A percentile compares a stretch with the other conserved stretches of the same genome.
phyloP scores from a whole-genome alignment of 2,329 filamentous ascomycete species.

The Penicillium sp. region DNA sequence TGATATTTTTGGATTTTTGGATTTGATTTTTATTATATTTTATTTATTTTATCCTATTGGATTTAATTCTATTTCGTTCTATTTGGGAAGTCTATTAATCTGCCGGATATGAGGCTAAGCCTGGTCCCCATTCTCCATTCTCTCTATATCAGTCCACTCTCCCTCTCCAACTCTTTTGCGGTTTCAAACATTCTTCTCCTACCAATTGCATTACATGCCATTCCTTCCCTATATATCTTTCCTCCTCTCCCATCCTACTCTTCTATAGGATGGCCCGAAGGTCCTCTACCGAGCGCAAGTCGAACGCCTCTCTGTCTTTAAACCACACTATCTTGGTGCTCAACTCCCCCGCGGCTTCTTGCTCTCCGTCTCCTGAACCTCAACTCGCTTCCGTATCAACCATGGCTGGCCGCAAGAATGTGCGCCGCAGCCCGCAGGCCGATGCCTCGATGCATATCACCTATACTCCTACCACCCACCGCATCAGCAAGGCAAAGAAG shows the following conservation, averaged over 20 bases:
- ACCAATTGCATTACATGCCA: slow-evolving; percentile 7
- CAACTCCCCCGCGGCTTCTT: slow-evolving; percentile 20
- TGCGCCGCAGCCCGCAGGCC: slow-evolving; percentile 28
- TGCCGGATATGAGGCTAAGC: slow-evolving; percentile 21
- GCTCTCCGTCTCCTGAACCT: slow-evolving; percentile 17
- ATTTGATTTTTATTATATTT: slow-evolving; percentile 1
- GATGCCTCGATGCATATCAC: slow-evolving; percentile 37
- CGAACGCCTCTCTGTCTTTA: slow-evolving; percentile 17
- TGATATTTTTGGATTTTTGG: slow-evolving; percentile 7
- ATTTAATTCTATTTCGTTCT: slow-evolving; percentile 2
- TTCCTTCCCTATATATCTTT: slow-evolving; percentile 15
- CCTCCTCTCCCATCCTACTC: neutral
- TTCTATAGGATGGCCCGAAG: slow-evolving; percentile 21
- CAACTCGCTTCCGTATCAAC: slow-evolving; percentile 8
- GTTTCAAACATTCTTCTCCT: slow-evolving; percentile 5
- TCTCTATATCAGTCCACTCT: slow-evolving; percentile 26
- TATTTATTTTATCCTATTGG: slow-evolving; percentile 3
- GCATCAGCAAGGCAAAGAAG: slow-evolving; percentile 51
- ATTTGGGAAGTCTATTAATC: slow-evolving; percentile 23
- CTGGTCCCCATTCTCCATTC: slow-evolving; percentile 14
- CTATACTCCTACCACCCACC: slow-evolving; percentile 48
- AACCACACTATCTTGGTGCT: slow-evolving; percentile 21
- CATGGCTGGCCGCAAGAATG: slow-evolving; percentile 23
- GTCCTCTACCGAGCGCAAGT: slow-evolving; percentile 22
- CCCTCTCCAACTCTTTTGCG: slow-evolving; percentile 18